These are phyloP conservation scores for Sphagnurus paluster DNA, from an alignment of 1,284 basidiomycete genomes.

Conservation along the genomic window DNA sequence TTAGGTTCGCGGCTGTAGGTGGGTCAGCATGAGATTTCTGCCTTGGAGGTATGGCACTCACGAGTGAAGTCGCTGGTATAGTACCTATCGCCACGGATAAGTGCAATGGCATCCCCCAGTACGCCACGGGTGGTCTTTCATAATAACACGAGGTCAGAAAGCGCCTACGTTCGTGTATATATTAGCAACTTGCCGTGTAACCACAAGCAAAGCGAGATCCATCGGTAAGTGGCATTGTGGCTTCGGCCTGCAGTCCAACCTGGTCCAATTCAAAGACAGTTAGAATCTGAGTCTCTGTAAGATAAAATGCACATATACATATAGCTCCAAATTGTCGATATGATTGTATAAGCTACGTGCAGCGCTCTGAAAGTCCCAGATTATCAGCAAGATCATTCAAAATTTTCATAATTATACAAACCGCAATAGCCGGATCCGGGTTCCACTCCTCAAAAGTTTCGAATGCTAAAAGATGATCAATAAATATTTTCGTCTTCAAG, in stretches of 20 bases:
- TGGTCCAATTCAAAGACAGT: conserved; percentile 23
- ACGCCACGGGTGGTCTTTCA: conserved; percentile 37
- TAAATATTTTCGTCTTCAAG: neutral
- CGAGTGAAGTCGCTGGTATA: conserved; percentile 52
- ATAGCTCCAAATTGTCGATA: conserved; percentile 53
- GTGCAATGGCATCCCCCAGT: conserved; percentile 52
- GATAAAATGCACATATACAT: conserved; percentile 28
- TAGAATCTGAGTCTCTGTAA: neutral
- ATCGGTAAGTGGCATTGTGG: conserved; percentile 48
- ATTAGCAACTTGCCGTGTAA: conserved; percentile 43
- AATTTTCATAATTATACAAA: conserved; percentile 11
- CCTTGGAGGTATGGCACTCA: conserved; percentile 23
- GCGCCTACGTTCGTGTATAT: conserved; percentile 22
- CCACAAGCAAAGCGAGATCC: conserved; percentile 49
- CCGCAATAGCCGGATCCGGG: conserved; percentile 44
- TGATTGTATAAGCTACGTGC: conserved; percentile 52
- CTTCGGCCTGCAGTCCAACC: conserved; percentile 51
- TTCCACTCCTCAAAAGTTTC: conserved; percentile 58
- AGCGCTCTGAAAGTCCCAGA: conserved; percentile 32
- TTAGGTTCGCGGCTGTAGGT: conserved; percentile 40
- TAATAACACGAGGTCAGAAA: neutral
- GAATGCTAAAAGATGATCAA: conserved; percentile 29
- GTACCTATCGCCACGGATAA: conserved; percentile 47
- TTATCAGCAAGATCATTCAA: neutral
- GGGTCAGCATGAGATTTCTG: no score